Evolutionary conservation across 768 basidiomycete genomes (phyloP), one percentile per base, ranked within the genome.

Genomic region (Mycena floridula): DNA sequence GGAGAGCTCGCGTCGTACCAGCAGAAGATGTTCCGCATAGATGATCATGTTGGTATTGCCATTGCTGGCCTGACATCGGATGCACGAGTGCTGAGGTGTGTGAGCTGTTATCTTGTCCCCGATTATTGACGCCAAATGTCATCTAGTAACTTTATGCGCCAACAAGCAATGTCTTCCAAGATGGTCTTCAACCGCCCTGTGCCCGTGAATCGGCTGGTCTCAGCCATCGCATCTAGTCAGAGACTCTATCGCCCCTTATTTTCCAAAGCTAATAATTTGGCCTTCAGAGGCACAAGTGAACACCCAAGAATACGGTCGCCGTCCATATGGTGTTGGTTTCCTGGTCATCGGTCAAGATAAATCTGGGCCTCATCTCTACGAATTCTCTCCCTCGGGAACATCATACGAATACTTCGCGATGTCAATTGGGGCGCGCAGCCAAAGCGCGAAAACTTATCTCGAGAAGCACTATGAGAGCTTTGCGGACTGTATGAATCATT

Each of bases 21-120:
- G 62, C 94, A 98, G 72, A 98, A 99, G 77, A 89, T 98, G 85
- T 96, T 95, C 66, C 79, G 93, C 59, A 95, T 99, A 82, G 96
- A 99, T 60, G 93, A 98, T 65, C 96, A 99, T 69, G 84, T 96
- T 54, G 96, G 96, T n/a, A 92, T 99, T 58, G 95, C 94, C 40
- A 98, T 99, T 61, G 96, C 96, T 41, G 96, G 96, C n/a, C 70
- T 99, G 50, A 99, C 96, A 7, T 93, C 89, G 37, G 96, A 99
- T 71, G 96, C 96, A 36, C 87, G 96, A 62, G 96, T 98, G 2
- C 66, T 99, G 55, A 95, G 91, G 94, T 93, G 52, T 48, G 74
- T 63, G n/a, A n/a, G n/a, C n/a, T n/a, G n/a, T n/a, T n/a, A n/a
- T 12, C 13, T 40, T 7, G 9, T 26, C 8, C 40, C 43, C 32